A percentile compares a stretch with the other conserved stretches of the same genome.
These are phyloP conservation scores for Strobilomyces echinocephalus DNA, from an alignment of 768 basidiomycete genomes.

Conservation along the genomic window DNA sequence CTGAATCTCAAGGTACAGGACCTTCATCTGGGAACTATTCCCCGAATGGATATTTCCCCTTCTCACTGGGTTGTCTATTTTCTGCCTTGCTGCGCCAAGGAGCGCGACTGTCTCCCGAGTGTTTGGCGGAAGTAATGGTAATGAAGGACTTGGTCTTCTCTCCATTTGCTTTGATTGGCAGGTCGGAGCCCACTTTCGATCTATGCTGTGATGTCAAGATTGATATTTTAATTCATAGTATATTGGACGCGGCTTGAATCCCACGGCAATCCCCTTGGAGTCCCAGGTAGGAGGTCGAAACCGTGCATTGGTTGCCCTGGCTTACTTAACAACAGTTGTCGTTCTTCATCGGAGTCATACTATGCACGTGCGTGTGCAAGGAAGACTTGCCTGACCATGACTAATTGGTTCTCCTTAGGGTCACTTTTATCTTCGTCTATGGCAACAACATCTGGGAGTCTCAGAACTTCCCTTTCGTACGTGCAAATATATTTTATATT, in stretches of 20 bases:
- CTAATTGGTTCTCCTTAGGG: conserved; percentile 16
- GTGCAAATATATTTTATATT: not conserved
- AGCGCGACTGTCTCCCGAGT: conserved; percentile 48
- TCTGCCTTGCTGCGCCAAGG: conserved; percentile 54
- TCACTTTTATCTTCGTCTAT: conserved; percentile 34
- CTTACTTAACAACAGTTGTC: conserved; percentile 32
- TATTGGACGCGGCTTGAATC: conserved; percentile 32
- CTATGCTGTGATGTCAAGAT: not conserved
- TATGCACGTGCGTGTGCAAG: conserved; percentile 43
- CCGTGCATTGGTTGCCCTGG: not conserved
- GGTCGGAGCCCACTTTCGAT: conserved; percentile 27
- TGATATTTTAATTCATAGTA: conserved; percentile 13
- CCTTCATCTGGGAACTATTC: conserved; percentile 28
- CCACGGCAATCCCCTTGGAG: conserved; percentile 50
- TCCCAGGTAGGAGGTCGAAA: conserved; percentile 33
- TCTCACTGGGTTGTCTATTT: conserved; percentile 54
- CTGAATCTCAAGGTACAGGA: conserved; percentile 29
- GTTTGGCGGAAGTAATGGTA: conserved; percentile 59
- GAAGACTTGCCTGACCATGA: not conserved
- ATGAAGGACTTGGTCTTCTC: conserved; percentile 59
- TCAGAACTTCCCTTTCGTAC: conserved; percentile 55
- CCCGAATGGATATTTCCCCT: conserved; percentile 48
- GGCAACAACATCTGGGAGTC: conserved; percentile 53
- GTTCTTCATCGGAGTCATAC: conserved; percentile 42
- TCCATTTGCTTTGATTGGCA: conserved; percentile 63